A percentile compares a stretch with the other conserved stretches of the same genome.
Evolutionary conservation across 1,284 basidiomycete genomes (phyloP).

Genomic region (Austropuccinia psidii): DNA sequence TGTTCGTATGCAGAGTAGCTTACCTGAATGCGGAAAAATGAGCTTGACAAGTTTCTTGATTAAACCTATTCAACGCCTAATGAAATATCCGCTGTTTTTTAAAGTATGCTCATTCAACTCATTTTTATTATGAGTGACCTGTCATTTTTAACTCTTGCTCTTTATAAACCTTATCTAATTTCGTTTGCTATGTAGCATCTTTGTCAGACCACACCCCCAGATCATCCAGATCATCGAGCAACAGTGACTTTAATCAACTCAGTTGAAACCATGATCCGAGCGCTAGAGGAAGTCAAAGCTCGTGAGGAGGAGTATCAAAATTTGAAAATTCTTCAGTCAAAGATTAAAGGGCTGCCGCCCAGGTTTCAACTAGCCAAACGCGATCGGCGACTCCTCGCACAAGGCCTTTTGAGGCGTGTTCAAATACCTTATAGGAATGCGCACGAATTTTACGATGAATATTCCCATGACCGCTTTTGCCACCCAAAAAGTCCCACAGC

Average conservation of each 20-base stretch:
- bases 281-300: conserved; percentile 70
- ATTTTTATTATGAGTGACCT: not conserved
- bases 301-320: conserved; percentile 73
- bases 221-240: conserved; percentile 61
- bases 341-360: conserved; percentile 58
- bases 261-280: conserved; percentile 62
- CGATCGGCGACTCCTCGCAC: conserved; percentile 63
- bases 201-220: conserved; percentile 59
- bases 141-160: not conserved
- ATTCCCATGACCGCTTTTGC: conserved; percentile 38
- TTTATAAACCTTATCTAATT: conserved; percentile 32
- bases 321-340: conserved; percentile 57
- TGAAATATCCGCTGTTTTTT: conserved; percentile 64
- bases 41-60: conserved; percentile 61
- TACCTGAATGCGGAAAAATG: conserved; percentile 56
- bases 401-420: conserved; percentile 55
- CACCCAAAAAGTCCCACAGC: too few species aligned
- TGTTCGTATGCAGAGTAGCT: conserved; percentile 62
- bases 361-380: conserved; percentile 57
- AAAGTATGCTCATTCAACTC: conserved; percentile 54
- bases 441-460: conserved; percentile 2
- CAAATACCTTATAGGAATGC: conserved; percentile 44
- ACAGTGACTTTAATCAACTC: conserved; percentile 61
- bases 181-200: conserved; percentile 53
- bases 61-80: conserved; percentile 67